These are phyloP conservation scores for Globisporangium polare DNA, from an alignment of 352 stramenopile species.

Conservation along the genomic window DNA sequence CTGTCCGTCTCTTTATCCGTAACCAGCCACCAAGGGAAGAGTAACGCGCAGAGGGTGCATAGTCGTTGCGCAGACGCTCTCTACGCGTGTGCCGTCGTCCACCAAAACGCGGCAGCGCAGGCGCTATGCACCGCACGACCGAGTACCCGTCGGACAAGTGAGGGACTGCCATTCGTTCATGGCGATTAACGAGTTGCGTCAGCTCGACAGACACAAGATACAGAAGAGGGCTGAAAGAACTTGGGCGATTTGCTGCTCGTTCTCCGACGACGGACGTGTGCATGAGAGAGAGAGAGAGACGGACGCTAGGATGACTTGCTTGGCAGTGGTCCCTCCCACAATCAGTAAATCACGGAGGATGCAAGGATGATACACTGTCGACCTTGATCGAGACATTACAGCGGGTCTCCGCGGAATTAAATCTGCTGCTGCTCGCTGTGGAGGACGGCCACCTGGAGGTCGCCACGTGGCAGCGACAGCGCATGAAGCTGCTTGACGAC, in stretches of 20 bases:
- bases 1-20: not conserved
- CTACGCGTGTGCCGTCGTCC: conserved; percentile 1
- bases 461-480: too few species aligned
- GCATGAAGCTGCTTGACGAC: too few species aligned
- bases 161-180: not conserved
- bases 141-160: not conserved
- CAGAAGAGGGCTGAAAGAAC: not conserved
- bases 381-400: too few species aligned
- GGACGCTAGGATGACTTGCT: not conserved
- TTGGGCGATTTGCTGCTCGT: not conserved
- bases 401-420: too few species aligned
- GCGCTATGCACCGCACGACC: not conserved
- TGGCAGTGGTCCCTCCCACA: too few species aligned
- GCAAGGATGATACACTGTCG: not conserved
- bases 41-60: not conserved
- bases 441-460: too few species aligned
- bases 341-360: too few species aligned
- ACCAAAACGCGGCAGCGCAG: not conserved
- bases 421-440: too few species aligned
- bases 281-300: not conserved
- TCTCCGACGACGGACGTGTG: not conserved
- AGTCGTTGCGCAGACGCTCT: not conserved
- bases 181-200: not conserved
- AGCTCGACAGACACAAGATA: not conserved
- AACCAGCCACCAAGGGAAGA: not conserved